Conservation (phyloP, 2,329 filamentous ascomycete genomes). For the Teratosphaeria pseudoeucalypti region DNA sequence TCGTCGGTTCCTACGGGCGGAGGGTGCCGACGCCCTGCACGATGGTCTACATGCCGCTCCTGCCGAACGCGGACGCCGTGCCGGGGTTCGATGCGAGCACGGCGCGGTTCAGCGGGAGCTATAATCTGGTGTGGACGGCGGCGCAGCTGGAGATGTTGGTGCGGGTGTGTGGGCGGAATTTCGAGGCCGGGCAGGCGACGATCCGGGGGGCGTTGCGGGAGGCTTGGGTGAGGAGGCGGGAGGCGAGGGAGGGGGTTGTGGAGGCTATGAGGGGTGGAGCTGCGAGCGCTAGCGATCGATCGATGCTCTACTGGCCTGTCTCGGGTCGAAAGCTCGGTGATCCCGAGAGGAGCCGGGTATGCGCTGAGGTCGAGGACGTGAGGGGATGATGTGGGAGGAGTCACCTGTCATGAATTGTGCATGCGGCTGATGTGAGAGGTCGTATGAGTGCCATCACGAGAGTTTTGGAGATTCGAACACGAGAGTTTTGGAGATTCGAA, state of each 20-base stretch:
- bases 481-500: too few species aligned
- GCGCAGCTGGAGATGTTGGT: constrained; percentile 26
- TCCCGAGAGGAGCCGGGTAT: too few species aligned
- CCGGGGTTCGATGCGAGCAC: constrained; percentile 23
- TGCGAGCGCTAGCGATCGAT: too few species aligned
- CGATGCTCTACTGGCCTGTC: too few species aligned
- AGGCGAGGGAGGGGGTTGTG: constrained; percentile 2
- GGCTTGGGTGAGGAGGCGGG: constrained; percentile 16
- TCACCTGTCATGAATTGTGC: too few species aligned
- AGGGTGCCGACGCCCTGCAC: constrained; percentile 20
- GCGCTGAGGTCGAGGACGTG: too few species aligned
- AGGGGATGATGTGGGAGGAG: too few species aligned
- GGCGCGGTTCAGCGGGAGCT: constrained; percentile 23
- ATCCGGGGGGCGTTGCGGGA: constrained; percentile 17
- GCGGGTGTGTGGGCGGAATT: constrained; percentile 19
- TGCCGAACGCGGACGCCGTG: constrained; percentile 25
- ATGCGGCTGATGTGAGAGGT: too few species aligned
- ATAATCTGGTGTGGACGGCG: constrained; percentile 25
- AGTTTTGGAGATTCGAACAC: too few species aligned
- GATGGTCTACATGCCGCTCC: constrained; percentile 24
- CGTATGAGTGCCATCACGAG: too few species aligned
- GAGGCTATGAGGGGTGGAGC: too few species aligned
- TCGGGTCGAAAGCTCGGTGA: too few species aligned
- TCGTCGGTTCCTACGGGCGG: constrained; percentile 22
- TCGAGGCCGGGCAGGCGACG: constrained; percentile 15